Conservation (phyloP, 2,329 filamentous ascomycete genomes). For the Parafenestella ontariensis region DNA sequence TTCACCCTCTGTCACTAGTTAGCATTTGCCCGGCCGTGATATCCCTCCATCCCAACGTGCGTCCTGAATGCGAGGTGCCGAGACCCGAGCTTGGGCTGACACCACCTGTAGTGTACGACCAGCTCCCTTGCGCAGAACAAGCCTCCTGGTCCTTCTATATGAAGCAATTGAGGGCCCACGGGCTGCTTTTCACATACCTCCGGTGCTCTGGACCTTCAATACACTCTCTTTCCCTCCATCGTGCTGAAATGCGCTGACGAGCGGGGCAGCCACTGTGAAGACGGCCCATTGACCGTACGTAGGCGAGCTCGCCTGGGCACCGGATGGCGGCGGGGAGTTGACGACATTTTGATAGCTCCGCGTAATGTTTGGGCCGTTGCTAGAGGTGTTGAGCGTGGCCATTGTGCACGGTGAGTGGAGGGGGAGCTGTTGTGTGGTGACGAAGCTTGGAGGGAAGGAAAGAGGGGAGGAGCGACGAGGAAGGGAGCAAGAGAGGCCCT, state of each 20-base stretch:
- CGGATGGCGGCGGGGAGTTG: constrained; percentile 64
- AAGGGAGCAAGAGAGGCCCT: constrained; percentile 2
- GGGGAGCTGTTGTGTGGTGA: constrained; percentile 12
- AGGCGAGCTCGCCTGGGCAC: constrained; percentile 69
- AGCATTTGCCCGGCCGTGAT: constrained; percentile 21
- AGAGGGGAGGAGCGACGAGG: constrained; percentile 4
- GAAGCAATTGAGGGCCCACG: constrained; percentile 8
- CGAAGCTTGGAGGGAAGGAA: not conserved
- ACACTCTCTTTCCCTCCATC: constrained; percentile 91
- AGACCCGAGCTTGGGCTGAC: constrained; percentile 21
- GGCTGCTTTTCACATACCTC: constrained; percentile 64
- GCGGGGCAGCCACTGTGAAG: constrained; percentile 89
- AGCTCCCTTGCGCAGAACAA: not conserved
- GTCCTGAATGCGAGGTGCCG: constrained; percentile 5
- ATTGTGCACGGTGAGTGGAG: constrained; percentile 65
- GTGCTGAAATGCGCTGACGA: constrained; percentile 89
- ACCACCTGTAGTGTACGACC: constrained; percentile 1
- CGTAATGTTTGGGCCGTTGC: constrained; percentile 61
- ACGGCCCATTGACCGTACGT: constrained; percentile 93
- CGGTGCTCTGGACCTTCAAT: constrained; percentile 90
- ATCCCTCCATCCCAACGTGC: not conserved
- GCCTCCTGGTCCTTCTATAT: not conserved
- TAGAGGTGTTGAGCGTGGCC: constrained; percentile 67
- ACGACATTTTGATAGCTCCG: constrained; percentile 70
- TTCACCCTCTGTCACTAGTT: constrained; percentile 75